Base-by-base conservation (phyloP, 768 basidiomycete genomes). In the Leccinum olivaceopallidum region DNA sequence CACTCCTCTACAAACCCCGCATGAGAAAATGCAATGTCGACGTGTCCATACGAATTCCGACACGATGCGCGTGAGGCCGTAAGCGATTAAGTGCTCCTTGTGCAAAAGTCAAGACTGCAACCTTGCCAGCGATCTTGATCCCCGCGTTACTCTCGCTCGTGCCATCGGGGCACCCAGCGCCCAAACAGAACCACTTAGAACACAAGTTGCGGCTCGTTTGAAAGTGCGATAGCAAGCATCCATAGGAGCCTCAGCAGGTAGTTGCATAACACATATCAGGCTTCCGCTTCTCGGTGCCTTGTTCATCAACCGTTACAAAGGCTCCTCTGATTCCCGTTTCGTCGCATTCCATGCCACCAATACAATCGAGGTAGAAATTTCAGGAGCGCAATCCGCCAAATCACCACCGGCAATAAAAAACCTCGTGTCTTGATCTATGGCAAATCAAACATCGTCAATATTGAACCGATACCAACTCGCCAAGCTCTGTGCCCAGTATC, bases 341-440 rank as follows among this genome's bases (percentile, higher is more conserved):
- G 71, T 68, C 5, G 81, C 75, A 42, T 71, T 75, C 86, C 84
- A 90, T 0, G 73, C 70, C 0, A 82, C 26, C 80, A 16, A 26
- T 26, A 26, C 26, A 26, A 86, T 82, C 2, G 79, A 69, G 0
- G 81, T 77, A 70, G 30, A 32, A 32, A 32, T 32, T 92, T 87
- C 24, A 95, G 81, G 18, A 91, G 71, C 0, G 87, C 88, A 10
- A 94, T 79, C 1, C 92, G 81, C 88, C 92, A 32, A 65, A 95
- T 78, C 95, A 14, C 94, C 10, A 87, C 81, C 5, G 94, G 70
- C 1, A 93, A 39, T 18, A 18, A 39, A 39, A 37, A 18, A 39
- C 12, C 37, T 39, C 16, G 6, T 14, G 37, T 39, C 37, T 39
- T 12, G 6, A 39, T 39, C 37, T 7, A 18, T 16, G 37, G 16